A percentile compares a stretch with the other conserved stretches of the same genome.
These are phyloP conservation scores for Gomphus bonarii DNA, from an alignment of 1,284 basidiomycete species.

Conservation along the genomic window DNA sequence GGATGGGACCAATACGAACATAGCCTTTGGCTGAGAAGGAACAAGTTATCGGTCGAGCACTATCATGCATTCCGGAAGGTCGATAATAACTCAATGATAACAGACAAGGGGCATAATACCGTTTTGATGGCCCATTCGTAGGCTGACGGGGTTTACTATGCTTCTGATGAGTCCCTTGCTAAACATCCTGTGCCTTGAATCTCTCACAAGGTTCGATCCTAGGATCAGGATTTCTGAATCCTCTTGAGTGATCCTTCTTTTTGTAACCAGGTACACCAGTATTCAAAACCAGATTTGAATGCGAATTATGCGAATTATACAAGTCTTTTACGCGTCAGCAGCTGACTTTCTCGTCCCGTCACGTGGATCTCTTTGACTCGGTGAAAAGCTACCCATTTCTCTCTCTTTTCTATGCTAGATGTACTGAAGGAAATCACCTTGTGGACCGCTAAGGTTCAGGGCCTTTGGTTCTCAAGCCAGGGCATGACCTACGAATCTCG, in stretches of 20 bases:
- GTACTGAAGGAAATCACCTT: not conserved
- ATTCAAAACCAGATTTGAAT: not conserved
- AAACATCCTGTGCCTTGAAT: not conserved
- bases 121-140: too few species aligned
- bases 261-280: not conserved
- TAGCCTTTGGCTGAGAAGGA: too few species aligned
- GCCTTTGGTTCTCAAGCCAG: not conserved
- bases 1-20: not conserved
- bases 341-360: not conserved
- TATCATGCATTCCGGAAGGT: too few species aligned
- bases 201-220: not conserved
- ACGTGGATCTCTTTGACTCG: not conserved
- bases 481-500: not conserved
- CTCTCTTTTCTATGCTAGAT: not conserved
- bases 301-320: not conserved
- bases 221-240: not conserved
- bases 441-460: not conserved
- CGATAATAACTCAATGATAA: too few species aligned
- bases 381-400: not conserved
- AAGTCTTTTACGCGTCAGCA: not conserved
- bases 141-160: too few species aligned
- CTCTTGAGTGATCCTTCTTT: not conserved
- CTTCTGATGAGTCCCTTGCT: not conserved
- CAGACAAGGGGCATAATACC: too few species aligned
- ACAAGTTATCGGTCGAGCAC: too few species aligned